Base-by-base conservation (phyloP, 2,329 filamentous ascomycete species). In the Gnomoniopsis sp. region DNA sequence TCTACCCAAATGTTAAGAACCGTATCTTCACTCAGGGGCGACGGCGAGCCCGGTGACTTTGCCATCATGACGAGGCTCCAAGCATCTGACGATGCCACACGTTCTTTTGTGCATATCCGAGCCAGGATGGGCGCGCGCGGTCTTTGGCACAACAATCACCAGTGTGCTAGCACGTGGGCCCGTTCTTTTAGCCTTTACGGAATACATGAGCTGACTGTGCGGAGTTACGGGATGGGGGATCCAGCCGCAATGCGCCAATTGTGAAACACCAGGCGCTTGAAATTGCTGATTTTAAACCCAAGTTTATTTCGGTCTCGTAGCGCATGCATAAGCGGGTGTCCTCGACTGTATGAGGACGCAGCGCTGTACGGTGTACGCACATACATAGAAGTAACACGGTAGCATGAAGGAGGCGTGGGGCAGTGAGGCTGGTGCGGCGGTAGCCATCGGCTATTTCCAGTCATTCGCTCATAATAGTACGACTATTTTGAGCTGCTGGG, bases 221-320 rank as follows among this genome's bases (percentile, higher is more conserved):
- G 49, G 46, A 46, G 41, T 44, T 44, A 55, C 53, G 36, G n/a
- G 17, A 41, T 41, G 6, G 36, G 14, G 48, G 44, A 44, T 49
- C 59, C 55, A 54, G 26, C 51, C 47, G 43, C 57, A 49, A 55
- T 58, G 56, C 56, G 44, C 56, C 43, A 49, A 47, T 59, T 55
- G 52, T 62, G 57, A 59, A 59, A 59, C 57, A 54, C 47, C 36
- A 54, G 44, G 49, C 57, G 55, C 49, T 57, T 59, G 53, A 47
- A 56, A 48, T 52, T 49, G 46, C 46, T 38, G 33, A 21, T 51
- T 55, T 26, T 46, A 43, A 41, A 56, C 47, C 34, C 43, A 57
- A 49, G 33, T 55, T 57, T 47, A 57, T 52, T 51, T 47, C 46
- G 36, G 23, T 43, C 30, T 7, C 19, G 4, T 48, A 22, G 43